Conservation (phyloP, 2,329 filamentous ascomycete species). For the Sclerotiophoma versabilis region DNA sequence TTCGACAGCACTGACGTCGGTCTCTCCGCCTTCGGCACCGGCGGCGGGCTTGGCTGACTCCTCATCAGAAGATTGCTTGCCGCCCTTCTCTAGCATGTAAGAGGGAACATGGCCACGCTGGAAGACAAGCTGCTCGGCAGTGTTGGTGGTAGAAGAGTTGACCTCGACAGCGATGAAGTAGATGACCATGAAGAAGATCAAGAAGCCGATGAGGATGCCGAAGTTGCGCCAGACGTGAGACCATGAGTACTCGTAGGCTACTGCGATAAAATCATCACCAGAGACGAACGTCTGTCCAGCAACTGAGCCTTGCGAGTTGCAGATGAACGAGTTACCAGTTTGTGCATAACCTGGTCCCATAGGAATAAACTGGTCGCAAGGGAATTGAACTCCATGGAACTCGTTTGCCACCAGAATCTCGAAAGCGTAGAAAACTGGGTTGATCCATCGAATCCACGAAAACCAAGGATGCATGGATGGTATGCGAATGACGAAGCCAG, state of each 20-base stretch:
- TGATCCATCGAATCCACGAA: constrained; percentile 62
- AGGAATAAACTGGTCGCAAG: constrained; percentile 50
- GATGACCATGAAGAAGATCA: constrained; percentile 67
- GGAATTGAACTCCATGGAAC: constrained; percentile 44
- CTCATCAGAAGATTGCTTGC: constrained; percentile 43
- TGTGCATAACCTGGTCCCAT: constrained; percentile 44
- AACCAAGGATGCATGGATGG: constrained; percentile 61
- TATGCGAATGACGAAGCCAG: constrained; percentile 72
- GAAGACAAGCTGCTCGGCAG: constrained; percentile 75
- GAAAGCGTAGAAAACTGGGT: constrained; percentile 81
- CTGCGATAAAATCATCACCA: constrained; percentile 48
- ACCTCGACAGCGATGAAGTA: constrained; percentile 71
- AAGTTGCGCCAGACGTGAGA: constrained; percentile 56
- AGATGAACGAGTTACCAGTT: constrained; percentile 44
- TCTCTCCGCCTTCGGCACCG: constrained; percentile 40
- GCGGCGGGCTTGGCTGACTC: constrained; percentile 40
- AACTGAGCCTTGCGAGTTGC: constrained; percentile 48
- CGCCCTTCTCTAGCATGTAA: constrained; percentile 45
- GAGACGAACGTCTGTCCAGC: constrained; percentile 48
- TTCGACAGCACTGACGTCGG: constrained; percentile 49
- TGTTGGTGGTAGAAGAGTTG: constrained; percentile 68
- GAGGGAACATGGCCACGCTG: constrained; percentile 53
- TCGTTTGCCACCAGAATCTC: constrained; percentile 84
- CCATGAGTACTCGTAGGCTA: constrained; percentile 48
- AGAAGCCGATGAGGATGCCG: constrained; percentile 70